These are phyloP conservation scores for Komagataella ulmi DNA, from an alignment of 805 yeast species.

Conservation along the genomic window DNA sequence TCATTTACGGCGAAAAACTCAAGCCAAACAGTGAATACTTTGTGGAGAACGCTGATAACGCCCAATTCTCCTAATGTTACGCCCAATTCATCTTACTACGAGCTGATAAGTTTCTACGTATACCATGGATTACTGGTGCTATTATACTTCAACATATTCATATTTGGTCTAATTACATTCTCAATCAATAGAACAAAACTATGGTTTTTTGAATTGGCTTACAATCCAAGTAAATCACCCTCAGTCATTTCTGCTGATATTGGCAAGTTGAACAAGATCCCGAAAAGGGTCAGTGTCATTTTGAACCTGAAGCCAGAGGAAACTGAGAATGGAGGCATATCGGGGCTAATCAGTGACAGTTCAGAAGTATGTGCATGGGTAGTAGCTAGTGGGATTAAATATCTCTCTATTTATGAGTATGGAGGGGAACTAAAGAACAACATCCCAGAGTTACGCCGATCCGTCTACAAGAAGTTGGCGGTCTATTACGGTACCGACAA, in stretches of 20 bases:
- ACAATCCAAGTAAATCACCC: slow-evolving; percentile 66
- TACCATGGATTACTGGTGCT: slow-evolving; percentile 36
- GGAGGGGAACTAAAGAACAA: slow-evolving; percentile 52
- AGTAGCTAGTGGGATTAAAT: slow-evolving; percentile 71
- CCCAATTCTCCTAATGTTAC: neutral
- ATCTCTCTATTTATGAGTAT: slow-evolving; percentile 65
- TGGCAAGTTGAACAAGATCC: slow-evolving; percentile 57
- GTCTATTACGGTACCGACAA: slow-evolving; percentile 63
- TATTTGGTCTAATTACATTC: slow-evolving; percentile 38
- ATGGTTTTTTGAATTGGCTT: slow-evolving; percentile 46
- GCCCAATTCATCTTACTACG: neutral
- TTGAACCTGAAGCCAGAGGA: slow-evolving; percentile 60
- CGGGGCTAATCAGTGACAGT: slow-evolving; percentile 64
- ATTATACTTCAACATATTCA: slow-evolving; percentile 42
- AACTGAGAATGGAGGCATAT: slow-evolving; percentile 82
- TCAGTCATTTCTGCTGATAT: slow-evolving; percentile 80
- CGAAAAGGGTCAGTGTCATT: slow-evolving; percentile 65
- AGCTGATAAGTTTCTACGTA: slow-evolving; percentile 14
- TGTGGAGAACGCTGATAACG: neutral
- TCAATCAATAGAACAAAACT: slow-evolving; percentile 38
- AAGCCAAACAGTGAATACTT: neutral
- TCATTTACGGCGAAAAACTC: neutral
- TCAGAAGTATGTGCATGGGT: slow-evolving; percentile 82
- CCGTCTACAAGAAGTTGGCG: slow-evolving; percentile 44
- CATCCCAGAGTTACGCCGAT: slow-evolving; percentile 40